Percentiles rank a stretch among this genome's conserved stretches.
These are phyloP conservation scores for Mycena rebaudengoi DNA, from an alignment of 768 basidiomycete species.

Conservation along the genomic window DNA sequence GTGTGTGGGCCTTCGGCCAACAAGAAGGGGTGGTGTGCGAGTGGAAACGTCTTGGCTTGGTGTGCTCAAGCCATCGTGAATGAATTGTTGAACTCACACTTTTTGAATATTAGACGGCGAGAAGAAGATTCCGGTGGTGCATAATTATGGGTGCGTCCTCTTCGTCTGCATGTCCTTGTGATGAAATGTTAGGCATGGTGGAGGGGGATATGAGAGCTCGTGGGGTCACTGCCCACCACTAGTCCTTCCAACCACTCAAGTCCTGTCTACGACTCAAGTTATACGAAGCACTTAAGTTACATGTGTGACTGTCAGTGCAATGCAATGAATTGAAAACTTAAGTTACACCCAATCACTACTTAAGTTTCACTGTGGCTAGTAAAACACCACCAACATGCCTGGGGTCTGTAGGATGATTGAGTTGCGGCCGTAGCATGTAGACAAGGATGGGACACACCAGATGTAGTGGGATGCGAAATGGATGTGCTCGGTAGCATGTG, in stretches of 20 bases:
- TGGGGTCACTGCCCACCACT: too few species aligned
- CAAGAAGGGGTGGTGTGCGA: too few species aligned
- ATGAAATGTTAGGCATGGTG: too few species aligned
- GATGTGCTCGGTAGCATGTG: conserved; percentile 2
- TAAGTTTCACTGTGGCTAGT: conserved; percentile 3
- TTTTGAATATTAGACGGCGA: too few species aligned
- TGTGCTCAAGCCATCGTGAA: too few species aligned
- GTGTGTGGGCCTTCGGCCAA: too few species aligned
- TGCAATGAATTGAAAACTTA: conserved; percentile 1
- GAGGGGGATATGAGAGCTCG: too few species aligned
- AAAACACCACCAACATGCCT: not conserved
- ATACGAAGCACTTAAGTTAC: not conserved
- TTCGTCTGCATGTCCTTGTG: too few species aligned
- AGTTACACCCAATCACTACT: not conserved
- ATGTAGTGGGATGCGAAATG: not conserved
- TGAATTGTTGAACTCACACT: too few species aligned
- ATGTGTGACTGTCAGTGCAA: conserved; percentile 3
- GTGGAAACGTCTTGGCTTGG: too few species aligned
- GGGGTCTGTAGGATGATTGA: not conserved
- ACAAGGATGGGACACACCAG: not conserved
- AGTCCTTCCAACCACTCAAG: not conserved
- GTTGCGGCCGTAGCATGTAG: not conserved
- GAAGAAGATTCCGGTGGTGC: too few species aligned
- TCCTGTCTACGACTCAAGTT: not conserved
- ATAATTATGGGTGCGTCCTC: too few species aligned